These are phyloP conservation scores for Nitzschia palea DNA, from an alignment of 108 stramenopile genomes.

Conservation along the genomic window DNA sequence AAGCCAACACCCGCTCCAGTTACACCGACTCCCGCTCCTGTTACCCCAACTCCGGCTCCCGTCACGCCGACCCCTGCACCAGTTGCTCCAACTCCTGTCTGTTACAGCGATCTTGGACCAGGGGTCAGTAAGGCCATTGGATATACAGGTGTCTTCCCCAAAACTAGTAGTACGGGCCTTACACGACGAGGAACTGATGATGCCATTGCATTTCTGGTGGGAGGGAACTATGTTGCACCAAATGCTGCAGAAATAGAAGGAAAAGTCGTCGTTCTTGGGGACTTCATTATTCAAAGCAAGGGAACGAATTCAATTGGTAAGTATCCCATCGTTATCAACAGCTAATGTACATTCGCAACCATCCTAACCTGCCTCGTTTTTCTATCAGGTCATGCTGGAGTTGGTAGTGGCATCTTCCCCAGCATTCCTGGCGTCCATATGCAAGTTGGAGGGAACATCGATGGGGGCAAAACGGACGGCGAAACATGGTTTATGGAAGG, in stretches of 20 bases:
- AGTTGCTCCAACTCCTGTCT: too few relatives aligned
- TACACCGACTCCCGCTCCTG: too few relatives aligned
- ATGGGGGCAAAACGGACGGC: conserved; percentile 5
- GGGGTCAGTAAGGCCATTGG: not conserved
- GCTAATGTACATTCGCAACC: too few relatives aligned
- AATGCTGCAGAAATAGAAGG: conserved; percentile 22
- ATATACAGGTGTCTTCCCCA: not conserved
- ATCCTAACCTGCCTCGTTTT: too few relatives aligned
- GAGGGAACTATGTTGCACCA: not conserved
- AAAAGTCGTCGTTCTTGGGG: conserved; percentile 16
- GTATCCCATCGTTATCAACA: too few relatives aligned
- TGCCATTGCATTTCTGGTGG: not conserved
- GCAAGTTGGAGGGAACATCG: conserved; percentile 10
- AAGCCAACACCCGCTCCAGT: too few relatives aligned
- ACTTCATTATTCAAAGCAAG: not conserved
- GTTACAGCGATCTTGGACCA: not conserved
- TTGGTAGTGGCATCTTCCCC: conserved; percentile 13
- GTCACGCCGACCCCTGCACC: too few relatives aligned
- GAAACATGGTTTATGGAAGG: conserved; percentile 12
- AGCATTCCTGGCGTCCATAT: conserved; percentile 2
- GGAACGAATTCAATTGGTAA: conserved; percentile 8
- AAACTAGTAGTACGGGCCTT: not conserved
- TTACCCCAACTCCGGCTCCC: too few relatives aligned
- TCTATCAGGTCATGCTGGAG: conserved; percentile 7
- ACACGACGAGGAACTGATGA: not conserved